A percentile compares a stretch with the other conserved stretches of the same genome.
These are phyloP conservation scores for Botrytis fabae DNA, from an alignment of 2,329 filamentous ascomycete genomes.

Conservation along the genomic window DNA sequence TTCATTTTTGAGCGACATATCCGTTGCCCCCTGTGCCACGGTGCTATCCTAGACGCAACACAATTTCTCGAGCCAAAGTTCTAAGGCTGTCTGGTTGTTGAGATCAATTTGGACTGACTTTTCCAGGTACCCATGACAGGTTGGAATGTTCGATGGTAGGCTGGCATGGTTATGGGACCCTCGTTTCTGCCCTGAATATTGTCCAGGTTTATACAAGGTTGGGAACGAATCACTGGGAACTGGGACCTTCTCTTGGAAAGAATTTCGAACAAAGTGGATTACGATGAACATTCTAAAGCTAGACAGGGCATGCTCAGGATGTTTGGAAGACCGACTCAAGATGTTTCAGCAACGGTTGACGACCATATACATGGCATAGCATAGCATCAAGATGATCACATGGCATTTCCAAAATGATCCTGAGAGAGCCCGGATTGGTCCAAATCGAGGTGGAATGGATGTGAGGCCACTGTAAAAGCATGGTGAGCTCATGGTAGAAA, in stretches of 20 bases:
- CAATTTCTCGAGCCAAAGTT: conserved; percentile 12
- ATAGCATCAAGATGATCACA: conserved; percentile 12
- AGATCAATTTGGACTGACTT: neutral
- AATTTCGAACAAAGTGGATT: conserved; percentile 23
- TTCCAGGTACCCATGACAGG: conserved; percentile 6
- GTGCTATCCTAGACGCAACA: conserved; percentile 5
- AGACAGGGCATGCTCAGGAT: conserved; percentile 15
- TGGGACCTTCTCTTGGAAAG: conserved; percentile 21
- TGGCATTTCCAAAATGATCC: neutral
- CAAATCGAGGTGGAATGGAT: conserved; percentile 17
- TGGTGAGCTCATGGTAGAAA: conserved; percentile 22
- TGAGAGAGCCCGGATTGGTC: conserved; percentile 14
- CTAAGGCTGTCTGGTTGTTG: neutral
- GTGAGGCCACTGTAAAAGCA: conserved; percentile 17
- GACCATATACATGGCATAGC: conserved; percentile 16
- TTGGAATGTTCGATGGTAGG: conserved; percentile 19
- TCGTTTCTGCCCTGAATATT: conserved; percentile 20
- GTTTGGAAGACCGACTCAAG: conserved; percentile 21
- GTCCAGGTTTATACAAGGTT: conserved; percentile 22
- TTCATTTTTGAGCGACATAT: conserved; percentile 9
- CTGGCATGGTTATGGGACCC: conserved; percentile 14
- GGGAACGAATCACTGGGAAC: conserved; percentile 28
- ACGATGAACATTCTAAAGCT: conserved; percentile 19
- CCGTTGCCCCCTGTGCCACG: neutral
- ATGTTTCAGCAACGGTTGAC: conserved; percentile 26